Base-by-base conservation (phyloP, 208 protist genomes). In the Trichomonas tenax region DNA sequence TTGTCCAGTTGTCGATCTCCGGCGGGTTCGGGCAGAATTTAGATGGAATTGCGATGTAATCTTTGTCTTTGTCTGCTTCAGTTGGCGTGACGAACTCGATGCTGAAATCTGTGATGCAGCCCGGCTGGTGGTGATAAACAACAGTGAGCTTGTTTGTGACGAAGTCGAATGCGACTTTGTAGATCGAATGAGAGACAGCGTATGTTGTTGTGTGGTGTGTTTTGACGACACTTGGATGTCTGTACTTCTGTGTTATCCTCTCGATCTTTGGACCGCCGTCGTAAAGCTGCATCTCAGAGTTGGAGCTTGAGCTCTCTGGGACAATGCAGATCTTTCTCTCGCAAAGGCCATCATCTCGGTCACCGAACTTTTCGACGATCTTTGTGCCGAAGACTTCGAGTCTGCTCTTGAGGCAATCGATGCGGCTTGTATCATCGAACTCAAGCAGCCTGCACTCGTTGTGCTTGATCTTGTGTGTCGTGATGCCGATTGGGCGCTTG, bases 301-400 rank as follows among this genome's bases (percentile, higher is more conserved):
- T 90, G 10, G 81, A 38, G 0, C 40, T 21, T 21, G 36, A 48
- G 10, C 23, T 38, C 31, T 90, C 82, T 45, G 82, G 36, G 34
- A 90, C 41, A 31, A 90, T 90, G n/a, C 36, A 38, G 21, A 90
- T 90, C 41, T 90, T 90, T 48, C 82, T 90, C 23, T 90, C 82
- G 41, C 41, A 90, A 48, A 90, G 41, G 6, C 82, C 82, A 90
- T 90, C 82, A 90, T 90, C 82, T 90, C 82, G 9, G 15, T 17
- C 23, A 48, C 82, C 82, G 23, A 90, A 90, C 41, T 90, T 90
- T 90, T 90, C 82, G 15, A 90, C 82, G 48, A 90, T 90, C 41
- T 90, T 90, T 48, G 34, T 26, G 21, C 82, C 82, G 23, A 90
- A 90, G 34, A 90, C 36, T 90, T 90, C 82, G 2, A 48, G 48